A percentile compares a stretch with the other conserved stretches of the same genome.
Evolutionary conservation across 2,329 filamentous ascomycete species (phyloP).

Genomic region (Colletotrichum tanaceti): DNA sequence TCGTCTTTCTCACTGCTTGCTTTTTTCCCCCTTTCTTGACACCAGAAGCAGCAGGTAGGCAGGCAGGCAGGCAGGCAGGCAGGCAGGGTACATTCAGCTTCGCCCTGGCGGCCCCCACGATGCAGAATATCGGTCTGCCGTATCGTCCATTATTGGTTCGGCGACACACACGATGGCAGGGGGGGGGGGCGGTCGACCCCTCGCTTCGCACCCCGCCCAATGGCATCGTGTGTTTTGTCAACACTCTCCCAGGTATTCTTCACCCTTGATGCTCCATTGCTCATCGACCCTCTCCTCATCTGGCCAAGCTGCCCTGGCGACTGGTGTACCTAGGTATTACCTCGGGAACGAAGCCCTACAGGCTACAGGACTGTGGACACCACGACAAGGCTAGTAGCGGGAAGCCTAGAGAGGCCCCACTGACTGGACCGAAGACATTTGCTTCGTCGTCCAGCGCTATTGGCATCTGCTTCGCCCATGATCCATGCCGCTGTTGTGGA

Average conservation of each 20-base stretch:
- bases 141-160: conserved; percentile 37
- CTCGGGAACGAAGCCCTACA: conserved; percentile 27
- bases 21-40: conserved; percentile 1
- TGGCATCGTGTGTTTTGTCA: conserved; percentile 27
- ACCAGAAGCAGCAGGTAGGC: conserved; percentile 13
- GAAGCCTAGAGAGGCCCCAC: conserved; percentile 16
- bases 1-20: background rate
- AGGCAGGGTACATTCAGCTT: conserved; percentile 37
- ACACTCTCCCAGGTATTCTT: conserved; percentile 29
- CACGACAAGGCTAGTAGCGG: conserved; percentile 25
- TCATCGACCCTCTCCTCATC: conserved; percentile 15
- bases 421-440: conserved; percentile 4
- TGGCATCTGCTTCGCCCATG: background rate
- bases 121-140: conserved; percentile 18
- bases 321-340: no score
- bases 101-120: conserved; percentile 35
- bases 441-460: conserved; percentile 24
- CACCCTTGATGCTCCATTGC: background rate
- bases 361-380: no score
- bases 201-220: conserved; percentile 32
- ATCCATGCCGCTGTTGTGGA: conserved; percentile 33
- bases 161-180: conserved; percentile 13
- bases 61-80: conserved; percentile 35
- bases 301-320: conserved; percentile 21
- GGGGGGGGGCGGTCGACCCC: conserved; percentile 15